phyloP scores from a whole-genome alignment of 2,329 filamentous ascomycete species.

The Colletotrichum orchidophilum region DNA sequence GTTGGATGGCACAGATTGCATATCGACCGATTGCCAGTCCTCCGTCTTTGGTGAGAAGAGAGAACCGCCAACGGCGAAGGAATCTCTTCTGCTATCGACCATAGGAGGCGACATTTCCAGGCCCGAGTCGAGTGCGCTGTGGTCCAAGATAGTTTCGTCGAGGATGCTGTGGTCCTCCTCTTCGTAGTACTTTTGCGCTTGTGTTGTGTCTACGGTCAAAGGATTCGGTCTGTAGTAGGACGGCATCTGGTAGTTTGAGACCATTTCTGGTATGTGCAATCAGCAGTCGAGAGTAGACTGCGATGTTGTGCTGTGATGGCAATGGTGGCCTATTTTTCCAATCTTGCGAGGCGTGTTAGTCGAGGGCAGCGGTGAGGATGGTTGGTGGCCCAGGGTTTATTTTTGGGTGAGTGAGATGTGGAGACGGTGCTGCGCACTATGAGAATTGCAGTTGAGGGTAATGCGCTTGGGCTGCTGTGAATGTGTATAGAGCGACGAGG shows the following conservation, averaged over 20 bases:
- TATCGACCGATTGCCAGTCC: conserved; percentile 71
- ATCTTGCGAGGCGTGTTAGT: conserved; percentile 31
- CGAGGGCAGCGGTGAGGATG: conserved; percentile 28
- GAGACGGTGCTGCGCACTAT: conserved; percentile 23
- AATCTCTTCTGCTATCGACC: conserved; percentile 70
- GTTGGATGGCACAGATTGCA: conserved; percentile 71
- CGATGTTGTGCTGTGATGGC: conserved; percentile 13
- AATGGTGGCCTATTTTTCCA: conserved; percentile 25
- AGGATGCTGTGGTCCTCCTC: conserved; percentile 69
- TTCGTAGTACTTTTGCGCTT: conserved; percentile 67
- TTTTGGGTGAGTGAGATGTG: conserved; percentile 33
- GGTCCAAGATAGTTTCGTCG: conserved; percentile 69
- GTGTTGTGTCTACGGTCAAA: conserved; percentile 63
- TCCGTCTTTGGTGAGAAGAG: conserved; percentile 74
- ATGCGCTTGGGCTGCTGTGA: conserved; percentile 6
- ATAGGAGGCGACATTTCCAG: conserved; percentile 72
- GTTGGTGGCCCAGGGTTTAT: conserved; percentile 29
- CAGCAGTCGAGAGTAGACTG: conserved; percentile 39
- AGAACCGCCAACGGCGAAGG: conserved; percentile 65
- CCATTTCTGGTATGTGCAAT: conserved; percentile 48
- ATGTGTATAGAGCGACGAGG: neutral
- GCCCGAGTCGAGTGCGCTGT: conserved; percentile 67
- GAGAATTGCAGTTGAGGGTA: conserved; percentile 15
- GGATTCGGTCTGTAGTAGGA: conserved; percentile 60
- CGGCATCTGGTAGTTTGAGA: conserved; percentile 61